Conservation (phyloP, 2,329 filamentous ascomycete genomes). For the Monilinia aucupariae region DNA sequence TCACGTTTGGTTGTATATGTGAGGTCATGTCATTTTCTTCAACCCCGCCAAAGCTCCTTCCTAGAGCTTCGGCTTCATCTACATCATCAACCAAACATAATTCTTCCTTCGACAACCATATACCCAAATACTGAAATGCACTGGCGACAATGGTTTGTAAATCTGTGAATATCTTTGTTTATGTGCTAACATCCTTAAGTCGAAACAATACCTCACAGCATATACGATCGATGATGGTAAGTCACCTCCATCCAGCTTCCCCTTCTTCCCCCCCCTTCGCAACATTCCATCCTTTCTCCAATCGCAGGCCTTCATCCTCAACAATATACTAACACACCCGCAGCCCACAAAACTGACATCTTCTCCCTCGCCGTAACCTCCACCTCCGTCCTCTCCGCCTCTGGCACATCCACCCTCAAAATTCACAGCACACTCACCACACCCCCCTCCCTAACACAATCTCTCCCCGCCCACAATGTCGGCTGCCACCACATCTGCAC, state of each 20-base stretch:
- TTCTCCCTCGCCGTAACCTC: conserved; percentile 75
- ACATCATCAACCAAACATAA: conserved; percentile 7
- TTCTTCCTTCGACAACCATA: conserved; percentile 1
- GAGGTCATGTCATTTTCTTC: conserved; percentile 15
- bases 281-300: not conserved
- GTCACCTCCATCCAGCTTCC: conserved; percentile 29
- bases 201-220: conserved; percentile 94
- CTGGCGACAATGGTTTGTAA: conserved; percentile 32
- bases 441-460: conserved; percentile 72
- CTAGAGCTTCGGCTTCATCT: conserved; percentile 4
- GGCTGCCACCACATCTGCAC: conserved; percentile 87
- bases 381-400: conserved; percentile 71
- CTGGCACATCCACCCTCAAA: conserved; percentile 76
- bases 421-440: conserved; percentile 69
- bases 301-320: no score
- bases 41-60: conserved; percentile 17
- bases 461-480: conserved; percentile 72
- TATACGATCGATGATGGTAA: conserved; percentile 84
- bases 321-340: conserved; percentile 26
- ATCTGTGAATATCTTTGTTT: conserved; percentile 7
- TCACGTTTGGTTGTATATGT: not conserved
- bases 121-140: conserved; percentile 19
- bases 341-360: conserved; percentile 79
- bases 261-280: conserved; percentile 15
- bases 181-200: conserved; percentile 50